A percentile compares a stretch with the other conserved stretches of the same genome.
phyloP scores from a whole-genome alignment of 805 yeast genomes.

The Pichia cephalocereana region DNA sequence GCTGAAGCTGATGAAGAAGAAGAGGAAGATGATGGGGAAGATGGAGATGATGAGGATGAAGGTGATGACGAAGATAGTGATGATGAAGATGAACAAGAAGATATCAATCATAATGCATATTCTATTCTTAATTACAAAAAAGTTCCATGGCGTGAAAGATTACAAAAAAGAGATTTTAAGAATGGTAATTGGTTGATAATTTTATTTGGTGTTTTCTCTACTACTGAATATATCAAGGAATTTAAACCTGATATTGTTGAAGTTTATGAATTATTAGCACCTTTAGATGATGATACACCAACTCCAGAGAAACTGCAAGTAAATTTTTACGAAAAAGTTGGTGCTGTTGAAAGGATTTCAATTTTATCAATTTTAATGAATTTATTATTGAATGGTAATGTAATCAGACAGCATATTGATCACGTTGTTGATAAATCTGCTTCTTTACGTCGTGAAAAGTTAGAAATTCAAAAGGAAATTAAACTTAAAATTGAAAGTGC shows the following conservation, averaged over 20 bases:
- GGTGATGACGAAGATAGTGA: constrained; percentile 15
- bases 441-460: constrained; percentile 51
- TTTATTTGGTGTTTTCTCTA: constrained; percentile 61
- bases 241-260: constrained; percentile 41
- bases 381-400: constrained; percentile 47
- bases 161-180: constrained; percentile 62
- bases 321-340: constrained; percentile 48
- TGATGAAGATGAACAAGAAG: constrained; percentile 22
- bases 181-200: constrained; percentile 84
- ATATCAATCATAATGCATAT: constrained; percentile 35
- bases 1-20: constrained; percentile 8
- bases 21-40: constrained; percentile 11
- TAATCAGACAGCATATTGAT: constrained; percentile 58
- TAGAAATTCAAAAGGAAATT: constrained; percentile 56
- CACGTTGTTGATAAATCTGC: constrained; percentile 57
- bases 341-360: constrained; percentile 37
- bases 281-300: constrained; percentile 36
- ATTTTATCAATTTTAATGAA: constrained; percentile 52
- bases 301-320: constrained; percentile 39
- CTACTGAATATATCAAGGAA: constrained; percentile 47
- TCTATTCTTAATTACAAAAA: constrained; percentile 47
- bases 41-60: constrained; percentile 8
- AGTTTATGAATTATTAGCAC: constrained; percentile 48
- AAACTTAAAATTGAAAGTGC: constrained; percentile 45
- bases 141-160: constrained; percentile 67